Conservation (phyloP, 768 basidiomycete genomes). For the Trichaptum fuscoviolaceum region DNA sequence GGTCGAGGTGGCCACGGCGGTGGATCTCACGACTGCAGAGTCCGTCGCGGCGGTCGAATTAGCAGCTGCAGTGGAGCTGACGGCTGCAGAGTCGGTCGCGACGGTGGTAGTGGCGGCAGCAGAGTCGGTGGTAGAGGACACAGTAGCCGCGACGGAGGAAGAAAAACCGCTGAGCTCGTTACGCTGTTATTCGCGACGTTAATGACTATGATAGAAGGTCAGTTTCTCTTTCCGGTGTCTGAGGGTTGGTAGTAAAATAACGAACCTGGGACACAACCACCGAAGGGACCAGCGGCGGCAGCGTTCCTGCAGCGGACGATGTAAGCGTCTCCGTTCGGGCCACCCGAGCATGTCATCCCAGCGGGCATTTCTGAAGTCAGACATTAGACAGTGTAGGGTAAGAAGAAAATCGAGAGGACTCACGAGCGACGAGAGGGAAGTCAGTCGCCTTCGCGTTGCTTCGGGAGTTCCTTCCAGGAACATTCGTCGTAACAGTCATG, state of each 20-base stretch:
- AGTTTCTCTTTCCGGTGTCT: not conserved
- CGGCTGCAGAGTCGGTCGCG: not conserved
- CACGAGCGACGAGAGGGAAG: constrained; percentile 14
- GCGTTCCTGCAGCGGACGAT: constrained; percentile 17
- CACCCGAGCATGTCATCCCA: constrained; percentile 15
- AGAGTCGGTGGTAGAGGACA: not conserved
- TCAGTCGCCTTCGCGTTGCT: constrained; percentile 11
- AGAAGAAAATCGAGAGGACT: constrained; percentile 1
- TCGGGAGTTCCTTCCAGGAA: constrained; percentile 8
- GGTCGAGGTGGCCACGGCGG: not conserved
- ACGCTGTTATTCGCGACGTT: not conserved
- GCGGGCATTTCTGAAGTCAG: constrained; percentile 8
- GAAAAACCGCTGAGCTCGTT: not conserved
- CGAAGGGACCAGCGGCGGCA: constrained; percentile 26
- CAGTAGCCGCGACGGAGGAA: not conserved
- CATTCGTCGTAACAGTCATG: constrained; percentile 11
- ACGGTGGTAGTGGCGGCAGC: not conserved
- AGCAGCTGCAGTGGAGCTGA: not conserved
- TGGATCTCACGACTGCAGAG: not conserved
- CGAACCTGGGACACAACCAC: constrained; percentile 21
- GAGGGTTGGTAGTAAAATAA: no score
- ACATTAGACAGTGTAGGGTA: not conserved
- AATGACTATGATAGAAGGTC: not conserved
- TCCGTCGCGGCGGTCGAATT: not conserved
- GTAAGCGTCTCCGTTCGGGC: constrained; percentile 13